Evolutionary conservation across 371 early-diverging fungal species (phyloP).

Genomic region (Circinella minor): DNA sequence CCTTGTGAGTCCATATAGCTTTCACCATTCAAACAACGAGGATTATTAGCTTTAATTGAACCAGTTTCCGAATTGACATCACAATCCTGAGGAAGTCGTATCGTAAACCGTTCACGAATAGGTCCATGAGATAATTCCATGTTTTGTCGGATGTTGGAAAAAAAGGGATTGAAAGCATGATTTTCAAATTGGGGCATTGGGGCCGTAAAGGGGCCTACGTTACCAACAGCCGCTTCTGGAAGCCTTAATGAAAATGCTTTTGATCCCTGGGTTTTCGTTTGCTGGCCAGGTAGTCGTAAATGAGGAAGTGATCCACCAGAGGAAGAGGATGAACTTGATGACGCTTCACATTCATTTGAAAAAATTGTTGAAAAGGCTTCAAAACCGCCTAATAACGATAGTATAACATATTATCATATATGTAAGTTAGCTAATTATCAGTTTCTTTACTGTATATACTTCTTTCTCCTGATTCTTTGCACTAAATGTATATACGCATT

Average conservation of each 20-base stretch:
- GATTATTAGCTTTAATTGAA: background rate
- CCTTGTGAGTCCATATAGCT: constrained; percentile 21
- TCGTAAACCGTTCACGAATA: constrained; percentile 33
- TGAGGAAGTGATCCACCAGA: background rate
- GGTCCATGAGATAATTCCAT: constrained; percentile 32
- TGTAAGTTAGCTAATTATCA: background rate
- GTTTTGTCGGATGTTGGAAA: constrained; percentile 43
- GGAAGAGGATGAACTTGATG: background rate
- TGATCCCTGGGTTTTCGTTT: constrained; percentile 12
- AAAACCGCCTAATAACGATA: background rate
- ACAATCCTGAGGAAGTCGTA: constrained; percentile 23
- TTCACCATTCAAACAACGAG: constrained; percentile 31
- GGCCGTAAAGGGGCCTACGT: constrained; percentile 41
- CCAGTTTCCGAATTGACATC: background rate
- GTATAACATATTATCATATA: background rate
- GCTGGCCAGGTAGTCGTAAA: background rate
- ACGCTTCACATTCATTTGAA: background rate
- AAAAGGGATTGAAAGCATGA: constrained; percentile 43
- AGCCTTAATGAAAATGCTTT: constrained; percentile 33
- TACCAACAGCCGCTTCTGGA: constrained; percentile 30
- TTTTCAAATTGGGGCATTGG: constrained; percentile 47
- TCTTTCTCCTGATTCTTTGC: background rate
- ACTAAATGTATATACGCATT: background rate
- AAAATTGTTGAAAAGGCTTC: background rate
- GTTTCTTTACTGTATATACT: background rate